Base-by-base conservation (phyloP, 2,329 filamentous ascomycete genomes). In the Sporothrix globosa region DNA sequence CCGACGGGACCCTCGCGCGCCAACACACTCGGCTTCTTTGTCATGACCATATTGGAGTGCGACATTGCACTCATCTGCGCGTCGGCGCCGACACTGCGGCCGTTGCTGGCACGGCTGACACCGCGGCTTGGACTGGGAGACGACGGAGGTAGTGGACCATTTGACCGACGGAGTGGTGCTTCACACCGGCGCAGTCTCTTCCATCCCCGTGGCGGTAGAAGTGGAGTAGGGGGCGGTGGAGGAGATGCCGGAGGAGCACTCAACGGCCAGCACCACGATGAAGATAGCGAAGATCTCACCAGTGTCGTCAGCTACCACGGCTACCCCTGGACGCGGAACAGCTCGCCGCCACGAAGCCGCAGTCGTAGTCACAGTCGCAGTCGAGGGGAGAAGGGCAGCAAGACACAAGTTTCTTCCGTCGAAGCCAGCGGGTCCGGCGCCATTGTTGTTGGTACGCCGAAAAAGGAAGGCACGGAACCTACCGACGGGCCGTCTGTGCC, bases 51-150 rank as follows among this genome's bases (percentile, higher is more conserved):
- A 4, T 72, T 80, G 24, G 78, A 80, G 75, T 76, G 77, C 70
- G 78, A 80, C 60, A 72, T 79, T 13, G 78, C 77, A n/a, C 72
- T 80, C 14, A 77, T 80, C 27, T 80, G 78, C 68, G 78, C 78
- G 14, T 77, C 78, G 67, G 78, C 77, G 41, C 78, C 79, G 19
- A 78, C 77, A 9, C 72, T 80, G 50, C 70, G 78, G 44, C 76
- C 77, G 0, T 70, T 79, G 1, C 46, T 79, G 46, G 78, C 75
- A 27, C 68, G 72, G 54, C 17, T 79, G 14, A 77, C 77, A 71
- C 77, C 76, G 1, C 53, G 72, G 34, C 63, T 76, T 10, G 72
- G 74, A 11, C 75, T 76, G 72, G 73, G 70, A n/a, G 71, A 73
- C 1, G 58, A 69, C 11, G 14, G 34, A 19, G 14, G 14, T 4